Conservation (phyloP, 2,329 filamentous ascomycete species). For the Calonectria naviculata region DNA sequence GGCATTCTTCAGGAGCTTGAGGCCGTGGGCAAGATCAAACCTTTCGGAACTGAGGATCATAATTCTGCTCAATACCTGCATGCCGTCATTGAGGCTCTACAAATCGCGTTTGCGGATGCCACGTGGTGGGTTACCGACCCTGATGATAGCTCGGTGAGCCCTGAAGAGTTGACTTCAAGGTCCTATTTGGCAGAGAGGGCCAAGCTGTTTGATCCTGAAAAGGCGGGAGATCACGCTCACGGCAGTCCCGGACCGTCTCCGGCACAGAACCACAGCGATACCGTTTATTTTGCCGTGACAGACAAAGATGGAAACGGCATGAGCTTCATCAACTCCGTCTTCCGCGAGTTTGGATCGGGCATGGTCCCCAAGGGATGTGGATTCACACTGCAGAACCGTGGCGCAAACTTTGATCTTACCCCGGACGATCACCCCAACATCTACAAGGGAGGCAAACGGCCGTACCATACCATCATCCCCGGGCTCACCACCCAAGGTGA, state of each 20-base stretch:
- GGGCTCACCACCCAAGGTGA: background rate
- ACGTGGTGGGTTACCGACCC: background rate
- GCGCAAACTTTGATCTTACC: background rate
- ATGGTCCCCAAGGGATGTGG: background rate
- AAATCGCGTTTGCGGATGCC: background rate
- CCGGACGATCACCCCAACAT: background rate
- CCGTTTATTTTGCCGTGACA: background rate
- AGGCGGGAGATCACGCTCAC: background rate
- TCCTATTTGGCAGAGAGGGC: background rate
- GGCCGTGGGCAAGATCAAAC: background rate
- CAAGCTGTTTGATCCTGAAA: background rate
- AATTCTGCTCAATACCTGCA: background rate
- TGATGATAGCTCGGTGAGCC: background rate
- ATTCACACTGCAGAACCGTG: background rate
- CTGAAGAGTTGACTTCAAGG: background rate
- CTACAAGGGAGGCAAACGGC: background rate
- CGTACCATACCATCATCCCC: background rate
- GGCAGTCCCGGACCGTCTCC: background rate
- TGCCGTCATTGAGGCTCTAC: background rate
- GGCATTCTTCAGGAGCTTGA: background rate
- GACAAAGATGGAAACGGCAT: background rate
- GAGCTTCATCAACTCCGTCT: background rate
- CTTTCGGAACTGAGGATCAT: background rate
- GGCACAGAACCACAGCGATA: background rate
- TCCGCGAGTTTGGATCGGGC: background rate